Percentiles rank a stretch among this genome's conserved stretches.
phyloP scores from a whole-genome alignment of 2,329 filamentous ascomycete genomes.

The Neocucurbitaria cava region DNA sequence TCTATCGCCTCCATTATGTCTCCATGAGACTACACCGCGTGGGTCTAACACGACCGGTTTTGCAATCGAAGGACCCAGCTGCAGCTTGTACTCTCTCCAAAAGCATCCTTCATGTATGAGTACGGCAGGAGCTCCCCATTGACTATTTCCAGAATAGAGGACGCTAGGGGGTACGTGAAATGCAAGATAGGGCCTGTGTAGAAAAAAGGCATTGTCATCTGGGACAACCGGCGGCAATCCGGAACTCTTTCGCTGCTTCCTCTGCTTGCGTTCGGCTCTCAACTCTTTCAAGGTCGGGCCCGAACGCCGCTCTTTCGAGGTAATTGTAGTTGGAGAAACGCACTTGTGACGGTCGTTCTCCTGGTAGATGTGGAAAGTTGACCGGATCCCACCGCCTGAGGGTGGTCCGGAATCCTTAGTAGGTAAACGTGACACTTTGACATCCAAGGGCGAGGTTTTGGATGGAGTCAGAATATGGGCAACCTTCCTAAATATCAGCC shows the following conservation, averaged over 20 bases:
- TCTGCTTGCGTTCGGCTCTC: conserved; percentile 13
- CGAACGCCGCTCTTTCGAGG: conserved; percentile 24
- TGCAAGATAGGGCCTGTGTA: conserved; percentile 39
- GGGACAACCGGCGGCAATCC: conserved; percentile 4
- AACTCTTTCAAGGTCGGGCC: conserved; percentile 19
- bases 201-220: conserved; percentile 29
- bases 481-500: background rate
- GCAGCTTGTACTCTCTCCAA: conserved; percentile 41
- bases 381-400: background rate
- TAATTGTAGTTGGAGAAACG: conserved; percentile 18
- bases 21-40: conserved; percentile 36
- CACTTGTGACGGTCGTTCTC: conserved; percentile 17
- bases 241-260: conserved; percentile 14
- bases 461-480: background rate
- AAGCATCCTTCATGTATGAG: conserved; percentile 34
- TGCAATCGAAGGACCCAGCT: conserved; percentile 31
- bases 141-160: conserved; percentile 29
- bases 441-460: background rate
- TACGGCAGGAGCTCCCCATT: conserved; percentile 21
- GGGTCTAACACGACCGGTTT: conserved; percentile 34
- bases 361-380: conserved; percentile 35
- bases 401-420: background rate
- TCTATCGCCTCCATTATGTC: conserved; percentile 24
- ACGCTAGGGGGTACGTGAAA: conserved; percentile 40
- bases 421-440: background rate